Conservation (phyloP, 768 basidiomycete species). For the Imleria badia region DNA sequence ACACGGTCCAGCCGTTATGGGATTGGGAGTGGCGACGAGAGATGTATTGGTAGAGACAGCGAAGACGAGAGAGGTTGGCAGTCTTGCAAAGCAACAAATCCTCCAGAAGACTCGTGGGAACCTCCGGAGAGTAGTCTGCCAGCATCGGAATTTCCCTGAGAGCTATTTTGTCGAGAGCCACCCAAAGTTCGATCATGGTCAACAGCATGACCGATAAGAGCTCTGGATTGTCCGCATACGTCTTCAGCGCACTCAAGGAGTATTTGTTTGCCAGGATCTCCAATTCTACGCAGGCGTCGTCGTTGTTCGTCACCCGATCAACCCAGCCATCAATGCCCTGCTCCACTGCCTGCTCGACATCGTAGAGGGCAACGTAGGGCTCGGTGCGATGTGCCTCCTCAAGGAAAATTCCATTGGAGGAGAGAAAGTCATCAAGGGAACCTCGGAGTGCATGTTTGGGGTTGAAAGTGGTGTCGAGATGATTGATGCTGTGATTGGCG, state of each 20-base stretch:
- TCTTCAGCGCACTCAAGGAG: conserved; percentile 19
- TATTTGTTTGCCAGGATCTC: conserved; percentile 30
- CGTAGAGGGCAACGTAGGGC: conserved; percentile 26
- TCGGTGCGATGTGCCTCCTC: conserved; percentile 8
- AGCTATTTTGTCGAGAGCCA: conserved; percentile 33
- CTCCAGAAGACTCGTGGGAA: conserved; percentile 27
- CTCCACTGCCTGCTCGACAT: conserved; percentile 38
- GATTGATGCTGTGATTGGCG: background rate
- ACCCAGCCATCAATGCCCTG: conserved; percentile 37
- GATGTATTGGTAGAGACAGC: conserved; percentile 32
- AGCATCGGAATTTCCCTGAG: conserved; percentile 26
- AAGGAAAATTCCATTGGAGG: conserved; percentile 9
- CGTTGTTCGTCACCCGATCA: background rate
- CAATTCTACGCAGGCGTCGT: conserved; percentile 18
- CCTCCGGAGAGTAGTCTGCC: conserved; percentile 34
- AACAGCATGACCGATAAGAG: conserved; percentile 44
- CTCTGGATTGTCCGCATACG: conserved; percentile 39
- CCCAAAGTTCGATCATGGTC: conserved; percentile 37
- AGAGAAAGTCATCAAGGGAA: conserved; percentile 19
- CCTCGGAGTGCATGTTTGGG: conserved; percentile 9
- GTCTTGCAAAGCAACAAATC: conserved; percentile 30
- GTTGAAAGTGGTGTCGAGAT: background rate
- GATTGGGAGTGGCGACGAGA: conserved; percentile 25
- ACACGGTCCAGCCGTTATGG: conserved; percentile 31
- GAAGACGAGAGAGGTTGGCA: conserved; percentile 29